Conservation (phyloP, 139 green algal genomes). For the Chlamydomonas incerta region DNA sequence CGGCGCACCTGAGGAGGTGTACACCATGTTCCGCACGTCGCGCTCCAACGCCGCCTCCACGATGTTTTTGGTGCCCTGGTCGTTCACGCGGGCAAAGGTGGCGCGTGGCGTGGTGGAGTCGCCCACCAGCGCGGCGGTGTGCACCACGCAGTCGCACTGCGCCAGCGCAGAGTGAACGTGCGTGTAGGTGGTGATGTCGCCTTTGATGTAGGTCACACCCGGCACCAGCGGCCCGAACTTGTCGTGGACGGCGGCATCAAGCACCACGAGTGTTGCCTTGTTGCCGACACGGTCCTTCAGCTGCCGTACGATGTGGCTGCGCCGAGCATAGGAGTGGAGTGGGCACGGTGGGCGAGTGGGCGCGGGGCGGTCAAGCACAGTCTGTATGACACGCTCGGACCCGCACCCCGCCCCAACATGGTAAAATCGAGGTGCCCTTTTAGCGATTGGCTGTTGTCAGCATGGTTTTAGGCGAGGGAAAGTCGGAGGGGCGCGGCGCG, state of each 20-base stretch:
- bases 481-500: too few species aligned
- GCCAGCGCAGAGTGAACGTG: background rate
- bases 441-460: too few species aligned
- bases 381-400: too few species aligned
- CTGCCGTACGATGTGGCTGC: constrained; percentile 13
- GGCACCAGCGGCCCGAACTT: constrained; percentile 44
- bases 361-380: too few species aligned
- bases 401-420: background rate
- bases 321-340: background rate
- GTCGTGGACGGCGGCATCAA: constrained; percentile 7
- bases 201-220: constrained; percentile 4
- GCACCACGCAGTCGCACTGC: background rate
- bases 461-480: too few species aligned
- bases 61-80: constrained; percentile 25
- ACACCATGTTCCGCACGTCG: constrained; percentile 12
- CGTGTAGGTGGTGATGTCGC: constrained; percentile 3
- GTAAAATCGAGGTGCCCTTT: background rate
- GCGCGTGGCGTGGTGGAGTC: too few species aligned
- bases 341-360: background rate
- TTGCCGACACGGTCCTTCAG: background rate
- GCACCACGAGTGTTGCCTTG: background rate
- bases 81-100: constrained; percentile 13
- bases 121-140: constrained; percentile 5
- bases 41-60: constrained; percentile 39
- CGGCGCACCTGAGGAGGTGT: constrained; percentile 39